Percentiles rank a stretch among this genome's conserved stretches.
phyloP scores from a whole-genome alignment of 129 eudicot genomes.

The Silybum marianum region DNA sequence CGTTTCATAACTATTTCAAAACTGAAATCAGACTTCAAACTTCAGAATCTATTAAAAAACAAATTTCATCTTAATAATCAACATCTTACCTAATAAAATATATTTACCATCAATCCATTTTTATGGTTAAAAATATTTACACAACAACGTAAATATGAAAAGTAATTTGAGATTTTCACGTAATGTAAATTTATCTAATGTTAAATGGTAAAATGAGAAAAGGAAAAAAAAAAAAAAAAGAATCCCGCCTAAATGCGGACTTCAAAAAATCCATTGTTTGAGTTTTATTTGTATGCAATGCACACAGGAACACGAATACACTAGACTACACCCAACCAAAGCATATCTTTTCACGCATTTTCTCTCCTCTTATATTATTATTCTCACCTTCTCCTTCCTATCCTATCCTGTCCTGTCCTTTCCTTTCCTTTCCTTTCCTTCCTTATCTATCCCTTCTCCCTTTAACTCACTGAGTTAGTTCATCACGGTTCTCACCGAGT shows the following conservation, averaged over 20 bases:
- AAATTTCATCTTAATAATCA: too few species aligned
- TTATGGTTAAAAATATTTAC: too few species aligned
- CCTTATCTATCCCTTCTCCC: not conserved
- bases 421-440: not conserved
- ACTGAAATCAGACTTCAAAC: too few species aligned
- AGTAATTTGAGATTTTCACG: too few species aligned
- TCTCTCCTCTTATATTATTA: conserved; percentile 43
- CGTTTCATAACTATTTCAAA: too few species aligned
- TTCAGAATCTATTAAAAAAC: too few species aligned
- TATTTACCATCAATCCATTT: too few species aligned
- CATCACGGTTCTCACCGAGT: conserved; percentile 33
- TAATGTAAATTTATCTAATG: too few species aligned
- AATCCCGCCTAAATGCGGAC: conserved; percentile 44
- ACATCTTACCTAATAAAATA: too few species aligned
- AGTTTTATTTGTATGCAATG: conserved; percentile 27
- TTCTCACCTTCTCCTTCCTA: conserved; percentile 23
- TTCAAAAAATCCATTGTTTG: conserved; percentile 25
- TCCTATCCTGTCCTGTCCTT: too few species aligned
- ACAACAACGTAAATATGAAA: too few species aligned
- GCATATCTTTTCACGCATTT: conserved; percentile 39
- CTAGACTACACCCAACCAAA: conserved; percentile 50
- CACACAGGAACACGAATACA: conserved; percentile 48
- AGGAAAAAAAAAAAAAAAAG: not conserved
- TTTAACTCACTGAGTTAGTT: conserved; percentile 45
- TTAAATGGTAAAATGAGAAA: not conserved